Evolutionary conservation across 2,329 filamentous ascomycete species (phyloP).

Genomic region (Xylariaceae sp.): DNA sequence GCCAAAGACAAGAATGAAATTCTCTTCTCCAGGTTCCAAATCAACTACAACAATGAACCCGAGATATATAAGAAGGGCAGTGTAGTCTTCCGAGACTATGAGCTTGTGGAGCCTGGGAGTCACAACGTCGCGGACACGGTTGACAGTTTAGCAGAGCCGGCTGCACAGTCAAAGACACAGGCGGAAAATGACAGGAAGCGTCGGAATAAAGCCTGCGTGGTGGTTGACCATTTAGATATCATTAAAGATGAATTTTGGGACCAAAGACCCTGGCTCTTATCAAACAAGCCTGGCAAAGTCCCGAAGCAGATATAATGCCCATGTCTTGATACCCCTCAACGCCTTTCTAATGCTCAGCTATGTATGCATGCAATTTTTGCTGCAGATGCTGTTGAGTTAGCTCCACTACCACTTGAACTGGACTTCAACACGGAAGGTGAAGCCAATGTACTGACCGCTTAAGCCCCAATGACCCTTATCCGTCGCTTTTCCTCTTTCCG

Average conservation of each 20-base stretch:
- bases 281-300: conserved; percentile 68
- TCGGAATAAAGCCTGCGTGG: conserved; percentile 74
- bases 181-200: conserved; percentile 79
- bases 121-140: conserved; percentile 46
- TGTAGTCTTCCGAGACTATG: conserved; percentile 82
- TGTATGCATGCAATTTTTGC: conserved; percentile 8
- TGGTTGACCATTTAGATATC: conserved; percentile 85
- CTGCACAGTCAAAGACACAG: conserved; percentile 71
- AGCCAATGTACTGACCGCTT: background rate
- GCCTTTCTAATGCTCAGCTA: conserved; percentile 15
- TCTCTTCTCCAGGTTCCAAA: conserved; percentile 79
- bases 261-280: conserved; percentile 77
- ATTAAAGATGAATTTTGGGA: conserved; percentile 97
- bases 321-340: conserved; percentile 13
- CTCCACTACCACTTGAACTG: background rate
- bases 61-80: conserved; percentile 94
- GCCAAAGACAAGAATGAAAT: conserved; percentile 95
- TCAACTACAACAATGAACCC: conserved; percentile 97
- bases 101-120: conserved; percentile 60
- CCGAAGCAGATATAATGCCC: conserved; percentile 53
- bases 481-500: conserved; percentile 34
- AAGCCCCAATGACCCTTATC: conserved; percentile 15
- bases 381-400: conserved; percentile 1
- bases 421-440: background rate
- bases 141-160: conserved; percentile 50